Evolutionary conservation across 2,329 filamentous ascomycete genomes (phyloP), one percentile per base, ranked within the genome.

Genomic region (Sporothrix globosa): DNA sequence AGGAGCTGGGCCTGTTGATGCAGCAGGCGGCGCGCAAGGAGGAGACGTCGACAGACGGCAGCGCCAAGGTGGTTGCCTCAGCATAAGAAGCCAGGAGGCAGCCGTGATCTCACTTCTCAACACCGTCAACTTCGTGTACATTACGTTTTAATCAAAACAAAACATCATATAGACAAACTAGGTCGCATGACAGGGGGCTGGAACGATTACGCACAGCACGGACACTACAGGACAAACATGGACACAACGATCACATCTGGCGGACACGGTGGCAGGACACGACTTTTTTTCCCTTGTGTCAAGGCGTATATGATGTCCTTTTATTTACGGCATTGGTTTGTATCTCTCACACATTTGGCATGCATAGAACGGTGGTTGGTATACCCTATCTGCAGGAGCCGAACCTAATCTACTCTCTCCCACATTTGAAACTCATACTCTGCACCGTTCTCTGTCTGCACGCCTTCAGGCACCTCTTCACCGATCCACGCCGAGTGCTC

Each of bases 371-470:
- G 58, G 21, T 21, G 39, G 41, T 46, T 9, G 21, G 58, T 11
- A 27, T 46, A 46, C 7, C 39, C 58, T 46, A 46, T 39, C 6
- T 6, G 58, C 13, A 63, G 44, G 21, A 63, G n/a, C 14, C 17
- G n/a, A 46, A 46, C 11, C 46, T 66, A 66, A 66, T 77, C 75
- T 69, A 77, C 77, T 82, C 83, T 87, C 82, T 90, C 88, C 88
- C 89, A 93, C 86, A 93, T 87, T 79, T 91, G 86, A 80, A 91
- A 92, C 78, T 90, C 86, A 79, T 92, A 93, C 77, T 80, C 79
- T 5, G 87, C 87, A 7, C 85, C 88, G 19, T 84, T 86, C 80
- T 95, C 91, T 74, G 85, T 85, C 75, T 89, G 83, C 46, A 83
- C 77, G 0, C 83, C 87, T 54, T 82, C 85, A 0, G 83, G 81